Percentiles rank a stretch among this genome's conserved stretches.
phyloP scores from a whole-genome alignment of 2,329 filamentous ascomycete genomes.

The Colletotrichum magnum region DNA sequence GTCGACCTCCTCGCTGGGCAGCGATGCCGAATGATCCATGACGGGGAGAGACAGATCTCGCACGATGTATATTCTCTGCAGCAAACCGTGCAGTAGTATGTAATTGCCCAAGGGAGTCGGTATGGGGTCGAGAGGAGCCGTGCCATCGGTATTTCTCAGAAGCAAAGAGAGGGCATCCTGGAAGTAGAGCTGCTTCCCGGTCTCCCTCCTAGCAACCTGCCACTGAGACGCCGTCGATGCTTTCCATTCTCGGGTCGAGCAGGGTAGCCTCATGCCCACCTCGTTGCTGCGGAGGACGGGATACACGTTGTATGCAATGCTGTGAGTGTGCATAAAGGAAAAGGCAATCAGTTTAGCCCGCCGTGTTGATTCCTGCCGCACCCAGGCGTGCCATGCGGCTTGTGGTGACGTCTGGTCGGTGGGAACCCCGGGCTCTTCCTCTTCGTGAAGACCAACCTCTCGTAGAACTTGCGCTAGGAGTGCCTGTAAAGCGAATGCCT shows the following conservation, averaged over 20 bases:
- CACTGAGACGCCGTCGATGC: constrained; percentile 49
- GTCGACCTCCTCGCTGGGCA: constrained; percentile 53
- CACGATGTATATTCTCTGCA: constrained; percentile 56
- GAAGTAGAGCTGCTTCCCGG: constrained; percentile 51
- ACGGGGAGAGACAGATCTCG: constrained; percentile 53
- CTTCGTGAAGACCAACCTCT: constrained; percentile 51
- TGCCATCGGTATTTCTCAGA: constrained; percentile 47
- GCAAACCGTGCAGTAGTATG: constrained; percentile 52
- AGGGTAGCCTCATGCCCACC: constrained; percentile 52
- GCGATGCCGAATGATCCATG: constrained; percentile 48
- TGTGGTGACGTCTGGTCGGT: constrained; percentile 33
- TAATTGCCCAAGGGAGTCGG: constrained; percentile 56
- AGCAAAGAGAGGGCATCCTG: constrained; percentile 53
- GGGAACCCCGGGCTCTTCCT: constrained; percentile 24
- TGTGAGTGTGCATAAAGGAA: constrained; percentile 55
- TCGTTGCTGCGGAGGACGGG: constrained; percentile 54
- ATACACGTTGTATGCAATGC: constrained; percentile 55
- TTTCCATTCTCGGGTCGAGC: constrained; percentile 54
- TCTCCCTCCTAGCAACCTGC: constrained; percentile 46
- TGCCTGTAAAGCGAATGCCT: constrained; percentile 52
- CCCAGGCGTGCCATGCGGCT: constrained; percentile 49
- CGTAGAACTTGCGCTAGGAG: constrained; percentile 52
- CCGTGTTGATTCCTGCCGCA: constrained; percentile 49
- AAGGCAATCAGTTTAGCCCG: constrained; percentile 55
- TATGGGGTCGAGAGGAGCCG: constrained; percentile 50